Percentiles rank a stretch among this genome's conserved stretches.
Evolutionary conservation across 352 stramenopile genomes (phyloP).

Genomic region (Pythium vanterpoolii): DNA sequence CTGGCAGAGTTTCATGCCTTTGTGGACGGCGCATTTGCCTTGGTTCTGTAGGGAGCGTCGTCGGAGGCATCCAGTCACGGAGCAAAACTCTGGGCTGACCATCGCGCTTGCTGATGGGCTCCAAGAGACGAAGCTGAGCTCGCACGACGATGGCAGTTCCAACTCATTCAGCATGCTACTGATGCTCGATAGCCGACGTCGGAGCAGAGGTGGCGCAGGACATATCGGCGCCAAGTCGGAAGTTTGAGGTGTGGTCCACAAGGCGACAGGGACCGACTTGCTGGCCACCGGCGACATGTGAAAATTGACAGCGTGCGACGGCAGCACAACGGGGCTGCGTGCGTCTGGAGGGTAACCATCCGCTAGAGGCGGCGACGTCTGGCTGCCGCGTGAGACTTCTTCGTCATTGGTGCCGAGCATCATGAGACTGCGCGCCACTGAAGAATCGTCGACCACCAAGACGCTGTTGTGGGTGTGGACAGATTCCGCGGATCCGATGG

Average conservation of each 20-base stretch:
- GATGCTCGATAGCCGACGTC: slow-evolving; percentile 12
- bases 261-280: slow-evolving; percentile 3
- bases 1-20: slow-evolving; percentile 41
- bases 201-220: not conserved
- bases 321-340: slow-evolving; percentile 12
- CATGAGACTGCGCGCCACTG: slow-evolving; percentile 17
- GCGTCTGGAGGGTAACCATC: not conserved
- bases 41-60: slow-evolving; percentile 14
- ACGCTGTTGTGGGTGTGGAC: not conserved
- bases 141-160: not conserved
- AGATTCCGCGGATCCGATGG: not conserved
- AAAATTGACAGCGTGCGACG: slow-evolving; percentile 1
- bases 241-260: too few relatives aligned
- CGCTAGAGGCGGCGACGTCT: not conserved
- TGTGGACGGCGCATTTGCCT: slow-evolving; percentile 41
- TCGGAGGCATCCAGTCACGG: slow-evolving; percentile 34
- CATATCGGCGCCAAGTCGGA: not conserved
- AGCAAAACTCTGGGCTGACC: slow-evolving; percentile 15
- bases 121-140: not conserved
- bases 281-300: slow-evolving; percentile 24
- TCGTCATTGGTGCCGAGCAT: slow-evolving; percentile 12
- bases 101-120: not conserved
- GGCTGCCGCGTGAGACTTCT: not conserved
- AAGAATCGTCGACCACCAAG: slow-evolving; percentile 15
- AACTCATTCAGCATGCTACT: slow-evolving; percentile 4